A percentile compares a stretch with the other conserved stretches of the same genome.
Evolutionary conservation across 108 stramenopile genomes (phyloP).

Genomic region (Nitzschia inconspicua): DNA sequence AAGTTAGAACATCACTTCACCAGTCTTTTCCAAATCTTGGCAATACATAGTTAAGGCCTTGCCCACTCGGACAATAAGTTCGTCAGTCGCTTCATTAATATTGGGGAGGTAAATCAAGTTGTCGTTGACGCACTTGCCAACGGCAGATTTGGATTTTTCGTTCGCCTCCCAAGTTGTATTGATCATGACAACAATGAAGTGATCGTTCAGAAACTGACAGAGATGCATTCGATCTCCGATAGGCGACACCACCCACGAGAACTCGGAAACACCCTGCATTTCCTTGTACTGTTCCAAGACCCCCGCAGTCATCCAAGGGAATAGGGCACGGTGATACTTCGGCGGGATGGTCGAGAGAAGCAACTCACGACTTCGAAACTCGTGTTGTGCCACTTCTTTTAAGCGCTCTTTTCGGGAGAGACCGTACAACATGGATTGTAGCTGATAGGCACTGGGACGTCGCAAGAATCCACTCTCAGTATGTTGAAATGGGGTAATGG

Average conservation of each 20-base stretch:
- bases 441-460: conserved; percentile 8
- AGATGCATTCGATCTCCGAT: conserved; percentile 3
- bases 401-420: conserved; percentile 8
- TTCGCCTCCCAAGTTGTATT: conserved; percentile 22
- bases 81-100: conserved; percentile 14
- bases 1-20: background rate
- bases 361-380: conserved; percentile 5
- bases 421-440: conserved; percentile 8
- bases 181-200: conserved; percentile 14
- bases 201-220: conserved; percentile 14
- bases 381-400: conserved; percentile 1
- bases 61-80: background rate
- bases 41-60: conserved; percentile 14
- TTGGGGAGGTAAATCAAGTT: conserved; percentile 20
- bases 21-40: background rate
- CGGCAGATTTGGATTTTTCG: conserved; percentile 7
- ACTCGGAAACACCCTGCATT: conserved; percentile 14
- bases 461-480: conserved; percentile 20
- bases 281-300: conserved; percentile 12
- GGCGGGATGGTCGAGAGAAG: conserved; percentile 7
- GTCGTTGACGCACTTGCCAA: conserved; percentile 17
- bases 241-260: conserved; percentile 10
- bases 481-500: conserved; percentile 22
- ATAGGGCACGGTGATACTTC: conserved; percentile 9
- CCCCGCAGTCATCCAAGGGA: conserved; percentile 13